Evolutionary conservation across 805 yeast genomes (phyloP).

Genomic region (Hanseniaspora hatyaiensis): DNA sequence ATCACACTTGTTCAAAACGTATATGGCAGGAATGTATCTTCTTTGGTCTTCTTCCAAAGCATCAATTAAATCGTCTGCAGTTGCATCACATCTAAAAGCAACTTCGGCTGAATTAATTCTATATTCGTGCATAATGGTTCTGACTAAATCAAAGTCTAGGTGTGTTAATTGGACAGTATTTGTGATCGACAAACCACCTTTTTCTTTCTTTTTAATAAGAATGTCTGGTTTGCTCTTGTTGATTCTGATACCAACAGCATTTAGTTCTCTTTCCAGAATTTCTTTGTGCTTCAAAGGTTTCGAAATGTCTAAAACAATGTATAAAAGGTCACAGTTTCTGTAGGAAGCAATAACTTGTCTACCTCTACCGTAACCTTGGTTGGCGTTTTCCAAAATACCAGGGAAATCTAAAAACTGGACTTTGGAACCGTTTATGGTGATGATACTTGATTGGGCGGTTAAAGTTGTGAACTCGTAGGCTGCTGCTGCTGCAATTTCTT

Average conservation of each 20-base stretch:
- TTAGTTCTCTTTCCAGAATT: constrained; percentile 87
- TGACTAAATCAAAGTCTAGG: constrained; percentile 81
- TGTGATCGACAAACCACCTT: constrained; percentile 90
- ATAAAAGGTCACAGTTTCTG: constrained; percentile 87
- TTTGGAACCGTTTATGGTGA: constrained; percentile 92
- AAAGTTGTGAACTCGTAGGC: constrained; percentile 95
- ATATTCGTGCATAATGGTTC: constrained; percentile 93
- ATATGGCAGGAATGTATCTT: constrained; percentile 88
- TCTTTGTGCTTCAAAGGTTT: constrained; percentile 91
- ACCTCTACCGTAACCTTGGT: constrained; percentile 87
- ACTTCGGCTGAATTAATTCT: constrained; percentile 91
- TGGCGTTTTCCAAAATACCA: constrained; percentile 84
- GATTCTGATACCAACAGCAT: constrained; percentile 93
- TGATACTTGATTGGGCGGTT: constrained; percentile 95
- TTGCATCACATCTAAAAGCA: constrained; percentile 93
- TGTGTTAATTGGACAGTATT: constrained; percentile 87
- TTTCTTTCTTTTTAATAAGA: constrained; percentile 79
- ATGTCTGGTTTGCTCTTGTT: constrained; percentile 91
- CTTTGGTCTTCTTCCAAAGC: constrained; percentile 82
- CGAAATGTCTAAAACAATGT: constrained; percentile 89
- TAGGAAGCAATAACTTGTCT: constrained; percentile 97
- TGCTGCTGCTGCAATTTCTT: constrained; percentile 85
- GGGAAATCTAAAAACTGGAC: constrained; percentile 91
- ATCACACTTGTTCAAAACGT: constrained; percentile 91
- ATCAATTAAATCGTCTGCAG: constrained; percentile 92